Conservation (phyloP, 495 filamentous ascomycete genomes). For the Xylaria grammica region DNA sequence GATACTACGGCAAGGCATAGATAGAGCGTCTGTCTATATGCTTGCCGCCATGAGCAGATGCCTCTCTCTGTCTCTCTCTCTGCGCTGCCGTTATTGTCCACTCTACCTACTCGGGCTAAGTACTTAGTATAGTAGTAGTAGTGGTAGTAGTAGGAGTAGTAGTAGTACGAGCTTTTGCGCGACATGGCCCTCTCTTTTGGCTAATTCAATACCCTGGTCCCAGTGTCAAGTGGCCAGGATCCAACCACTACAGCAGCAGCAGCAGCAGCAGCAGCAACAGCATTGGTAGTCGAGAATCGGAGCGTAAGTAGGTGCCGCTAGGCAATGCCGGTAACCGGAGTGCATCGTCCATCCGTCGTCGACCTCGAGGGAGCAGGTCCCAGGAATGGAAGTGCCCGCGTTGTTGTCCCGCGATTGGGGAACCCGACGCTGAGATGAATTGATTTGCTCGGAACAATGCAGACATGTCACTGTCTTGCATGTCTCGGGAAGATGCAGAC, state of each 20-base stretch:
- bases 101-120: no score
- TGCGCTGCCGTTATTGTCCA: no score
- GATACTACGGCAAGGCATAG: constrained; percentile 3
- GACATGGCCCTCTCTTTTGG: no score
- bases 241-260: neutral
- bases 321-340: constrained; percentile 22
- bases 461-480: constrained; percentile 22
- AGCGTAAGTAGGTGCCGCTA: constrained; percentile 4
- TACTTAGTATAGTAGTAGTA: no score
- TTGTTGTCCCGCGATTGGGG: constrained; percentile 20
- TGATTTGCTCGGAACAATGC: constrained; percentile 22
- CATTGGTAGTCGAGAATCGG: constrained; percentile 6
- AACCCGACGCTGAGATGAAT: constrained; percentile 4
- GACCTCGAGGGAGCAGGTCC: constrained; percentile 22
- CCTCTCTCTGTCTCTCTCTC: no score
- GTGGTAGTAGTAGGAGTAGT: no score
- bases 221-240: neutral
- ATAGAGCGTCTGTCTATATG: no score
- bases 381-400: constrained; percentile 17
- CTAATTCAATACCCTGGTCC: no score
- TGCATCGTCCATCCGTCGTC: constrained; percentile 21
- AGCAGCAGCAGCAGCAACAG: neutral
- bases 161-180: no score
- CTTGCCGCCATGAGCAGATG: no score
- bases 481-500: constrained; percentile 25